Percentiles rank a stretch among this genome's conserved stretches.
These are phyloP conservation scores for Fusarium mundagurra DNA, from an alignment of 2,329 filamentous ascomycete genomes.

Conservation along the genomic window DNA sequence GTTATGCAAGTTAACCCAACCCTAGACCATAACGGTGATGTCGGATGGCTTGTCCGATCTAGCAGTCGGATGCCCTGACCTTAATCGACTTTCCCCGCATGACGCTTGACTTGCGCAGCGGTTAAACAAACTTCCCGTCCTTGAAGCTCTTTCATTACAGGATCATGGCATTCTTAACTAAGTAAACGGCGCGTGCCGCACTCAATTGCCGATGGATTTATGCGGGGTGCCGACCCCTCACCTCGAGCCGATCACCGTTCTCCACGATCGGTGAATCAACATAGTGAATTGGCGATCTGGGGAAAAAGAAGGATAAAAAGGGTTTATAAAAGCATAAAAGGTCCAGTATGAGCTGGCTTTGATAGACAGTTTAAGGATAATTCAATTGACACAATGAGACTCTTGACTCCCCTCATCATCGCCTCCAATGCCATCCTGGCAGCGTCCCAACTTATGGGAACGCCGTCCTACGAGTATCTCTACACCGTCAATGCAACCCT, in stretches of 20 bases:
- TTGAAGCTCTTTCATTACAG: neutral
- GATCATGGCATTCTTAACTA: neutral
- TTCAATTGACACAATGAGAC: constrained; percentile 18
- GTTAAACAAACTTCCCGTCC: neutral
- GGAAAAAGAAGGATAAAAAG: neutral
- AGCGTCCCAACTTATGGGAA: constrained; percentile 27
- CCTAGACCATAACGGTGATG: neutral
- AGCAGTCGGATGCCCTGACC: neutral
- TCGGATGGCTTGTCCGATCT: neutral
- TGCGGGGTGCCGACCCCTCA: constrained; percentile 27
- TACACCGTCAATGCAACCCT: constrained; percentile 38
- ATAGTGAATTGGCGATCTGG: constrained; percentile 2
- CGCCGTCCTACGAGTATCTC: constrained; percentile 32
- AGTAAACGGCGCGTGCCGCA: constrained; percentile 5
- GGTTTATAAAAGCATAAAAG: neutral
- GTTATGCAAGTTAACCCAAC: neutral
- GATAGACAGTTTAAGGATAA: neutral
- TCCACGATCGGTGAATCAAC: neutral
- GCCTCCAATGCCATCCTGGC: constrained; percentile 1
- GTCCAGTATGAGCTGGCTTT: neutral
- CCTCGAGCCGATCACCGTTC: neutral
- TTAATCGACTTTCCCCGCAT: neutral
- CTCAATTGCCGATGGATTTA: constrained; percentile 17
- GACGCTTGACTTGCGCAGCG: neutral
- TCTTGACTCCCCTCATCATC: neutral